These are phyloP conservation scores for Auricularia auricula-judae DNA, from an alignment of 768 basidiomycete genomes.

Conservation along the genomic window DNA sequence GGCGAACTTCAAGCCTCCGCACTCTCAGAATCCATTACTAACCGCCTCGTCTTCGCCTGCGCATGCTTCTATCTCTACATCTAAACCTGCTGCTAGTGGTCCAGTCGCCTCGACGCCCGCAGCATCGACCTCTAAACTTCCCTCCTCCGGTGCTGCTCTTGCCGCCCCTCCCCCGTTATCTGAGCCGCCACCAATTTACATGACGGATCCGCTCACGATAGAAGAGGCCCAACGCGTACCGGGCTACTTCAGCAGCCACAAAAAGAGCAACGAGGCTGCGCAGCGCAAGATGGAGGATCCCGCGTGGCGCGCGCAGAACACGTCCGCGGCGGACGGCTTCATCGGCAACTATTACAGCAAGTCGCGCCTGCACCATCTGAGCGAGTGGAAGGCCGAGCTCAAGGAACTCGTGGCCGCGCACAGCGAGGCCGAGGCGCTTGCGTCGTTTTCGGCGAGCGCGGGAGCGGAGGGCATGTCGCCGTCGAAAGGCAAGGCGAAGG, in stretches of 20 bases:
- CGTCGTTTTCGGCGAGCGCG: background rate
- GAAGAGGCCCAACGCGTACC: slow-evolving; percentile 40
- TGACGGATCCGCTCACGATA: slow-evolving; percentile 31
- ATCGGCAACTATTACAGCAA: slow-evolving; percentile 72
- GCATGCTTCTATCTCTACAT: too few species aligned
- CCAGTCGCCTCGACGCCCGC: background rate
- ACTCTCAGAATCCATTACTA: too few species aligned
- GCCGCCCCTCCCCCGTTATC: slow-evolving; percentile 1
- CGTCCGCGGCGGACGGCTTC: slow-evolving; percentile 76
- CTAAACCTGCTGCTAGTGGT: background rate
- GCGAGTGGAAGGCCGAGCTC: slow-evolving; percentile 87
- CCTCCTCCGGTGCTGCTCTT: background rate
- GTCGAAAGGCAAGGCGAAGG: slow-evolving; percentile 43
- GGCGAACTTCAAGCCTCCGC: background rate
- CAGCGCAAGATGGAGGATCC: slow-evolving; percentile 72
- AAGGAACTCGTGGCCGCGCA: slow-evolving; percentile 72
- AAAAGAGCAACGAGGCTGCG: slow-evolving; percentile 60
- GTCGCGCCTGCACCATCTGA: slow-evolving; percentile 85
- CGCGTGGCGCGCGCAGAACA: slow-evolving; percentile 80
- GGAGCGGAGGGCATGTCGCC: slow-evolving; percentile 26
- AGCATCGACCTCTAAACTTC: too few species aligned
- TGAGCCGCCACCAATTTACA: slow-evolving; percentile 19
- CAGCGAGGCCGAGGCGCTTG: slow-evolving; percentile 16
- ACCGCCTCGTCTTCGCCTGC: too few species aligned
- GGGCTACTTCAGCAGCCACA: slow-evolving; percentile 42